Percentiles rank a stretch among this genome's conserved stretches.
phyloP scores from a whole-genome alignment of 257 asterid genomes.

The Nemophila menziesii region DNA sequence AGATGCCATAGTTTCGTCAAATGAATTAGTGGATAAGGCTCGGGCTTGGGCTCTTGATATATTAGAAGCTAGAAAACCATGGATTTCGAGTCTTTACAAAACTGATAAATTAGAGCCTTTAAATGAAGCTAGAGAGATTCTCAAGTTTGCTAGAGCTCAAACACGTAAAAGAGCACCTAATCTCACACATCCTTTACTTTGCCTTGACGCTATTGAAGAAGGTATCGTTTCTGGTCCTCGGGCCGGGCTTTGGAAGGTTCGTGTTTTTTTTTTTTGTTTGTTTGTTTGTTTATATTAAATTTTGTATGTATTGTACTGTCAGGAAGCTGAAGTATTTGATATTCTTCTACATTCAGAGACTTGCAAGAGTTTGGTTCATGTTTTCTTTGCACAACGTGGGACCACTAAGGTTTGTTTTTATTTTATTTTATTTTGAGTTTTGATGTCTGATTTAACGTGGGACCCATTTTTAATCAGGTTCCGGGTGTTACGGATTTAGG shows the following conservation, averaged over 20 bases:
- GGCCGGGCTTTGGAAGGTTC: conserved; percentile 87
- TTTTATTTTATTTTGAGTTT: conserved; percentile 1
- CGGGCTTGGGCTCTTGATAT: conserved; percentile 89
- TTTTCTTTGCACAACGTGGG: conserved; percentile 96
- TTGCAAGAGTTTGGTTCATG: conserved; percentile 86
- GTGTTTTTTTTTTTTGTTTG: conserved; percentile 2
- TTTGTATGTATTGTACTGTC: conserved; percentile 15
- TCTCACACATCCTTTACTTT: conserved; percentile 72
- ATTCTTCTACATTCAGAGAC: conserved; percentile 59
- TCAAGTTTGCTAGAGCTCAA: conserved; percentile 85
- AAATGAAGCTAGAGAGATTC: conserved; percentile 79
- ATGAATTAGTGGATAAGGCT: conserved; percentile 56
- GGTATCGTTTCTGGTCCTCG: conserved; percentile 77
- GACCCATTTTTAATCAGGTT: conserved; percentile 35
- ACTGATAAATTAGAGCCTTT: conserved; percentile 80
- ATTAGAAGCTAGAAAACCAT: conserved; percentile 56
- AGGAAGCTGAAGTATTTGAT: conserved; percentile 93
- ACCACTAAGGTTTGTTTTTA: conserved; percentile 53
- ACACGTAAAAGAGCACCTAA: conserved; percentile 77
- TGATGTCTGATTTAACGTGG: neutral
- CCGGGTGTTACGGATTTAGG: conserved; percentile 82
- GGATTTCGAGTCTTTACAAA: conserved; percentile 65
- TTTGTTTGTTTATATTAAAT: neutral
- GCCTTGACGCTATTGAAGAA: conserved; percentile 87
- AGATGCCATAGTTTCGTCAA: conserved; percentile 65